phyloP scores from a whole-genome alignment of 805 yeast genomes.

The Hagleromyces aurorensis region DNA sequence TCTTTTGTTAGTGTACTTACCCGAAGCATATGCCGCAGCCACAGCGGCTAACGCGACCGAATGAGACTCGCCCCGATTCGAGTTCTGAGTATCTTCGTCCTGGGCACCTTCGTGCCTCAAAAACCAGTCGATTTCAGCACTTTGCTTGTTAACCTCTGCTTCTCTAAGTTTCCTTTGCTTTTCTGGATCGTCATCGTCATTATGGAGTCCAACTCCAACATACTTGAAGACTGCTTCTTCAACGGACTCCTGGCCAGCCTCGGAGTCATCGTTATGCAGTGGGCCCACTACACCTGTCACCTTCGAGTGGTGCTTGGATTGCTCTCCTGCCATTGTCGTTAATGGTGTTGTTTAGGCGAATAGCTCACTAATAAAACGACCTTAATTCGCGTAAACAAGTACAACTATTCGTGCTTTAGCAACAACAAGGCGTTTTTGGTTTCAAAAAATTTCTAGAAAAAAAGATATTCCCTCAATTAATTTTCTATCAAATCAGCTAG shows the following conservation, averaged over 20 bases:
- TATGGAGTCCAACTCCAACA: conserved; percentile 56
- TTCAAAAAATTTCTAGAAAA: too few relatives aligned
- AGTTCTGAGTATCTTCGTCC: conserved; percentile 7
- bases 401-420: too few relatives aligned
- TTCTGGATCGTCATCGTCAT: conserved; percentile 24
- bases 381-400: too few relatives aligned
- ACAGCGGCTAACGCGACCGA: conserved; percentile 30
- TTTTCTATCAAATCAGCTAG: too few relatives aligned
- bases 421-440: too few relatives aligned
- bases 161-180: conserved; percentile 18
- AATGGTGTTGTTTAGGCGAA: conserved; percentile 1
- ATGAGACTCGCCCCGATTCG: conserved; percentile 10
- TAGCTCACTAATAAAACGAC: too few relatives aligned
- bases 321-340: not conserved
- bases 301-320: too few relatives aligned
- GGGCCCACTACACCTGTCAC: too few relatives aligned
- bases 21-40: conserved; percentile 28
- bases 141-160: conserved; percentile 5
- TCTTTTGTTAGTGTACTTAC: conserved; percentile 11
- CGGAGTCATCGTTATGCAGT: conserved; percentile 8
- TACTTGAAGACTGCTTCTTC: conserved; percentile 73
- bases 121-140: conserved; percentile 8
- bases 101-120: conserved; percentile 8
- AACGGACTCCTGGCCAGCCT: conserved; percentile 36
- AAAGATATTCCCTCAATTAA: too few relatives aligned